Conservation (phyloP, 1,139 yeast species). For the Sugiyamaella neomexicana region DNA sequence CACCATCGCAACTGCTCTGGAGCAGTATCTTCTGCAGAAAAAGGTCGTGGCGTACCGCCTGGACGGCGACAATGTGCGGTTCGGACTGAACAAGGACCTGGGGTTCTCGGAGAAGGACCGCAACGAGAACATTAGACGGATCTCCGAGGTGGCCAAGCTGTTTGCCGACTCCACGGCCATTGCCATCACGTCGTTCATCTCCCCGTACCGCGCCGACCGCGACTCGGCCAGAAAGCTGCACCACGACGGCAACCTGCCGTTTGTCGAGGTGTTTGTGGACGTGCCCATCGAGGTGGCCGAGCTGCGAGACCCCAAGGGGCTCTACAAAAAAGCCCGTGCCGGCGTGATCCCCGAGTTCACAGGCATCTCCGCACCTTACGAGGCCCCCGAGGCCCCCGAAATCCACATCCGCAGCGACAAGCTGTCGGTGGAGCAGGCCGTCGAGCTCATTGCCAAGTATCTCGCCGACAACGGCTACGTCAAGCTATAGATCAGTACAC, state of each 20-base stretch:
- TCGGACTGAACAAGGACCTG: constrained; percentile 90
- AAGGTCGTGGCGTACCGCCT: constrained; percentile 75
- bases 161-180: constrained; percentile 88
- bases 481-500: constrained; percentile 7
- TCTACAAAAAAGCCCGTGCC: constrained; percentile 93
- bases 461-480: constrained; percentile 50
- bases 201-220: constrained; percentile 86
- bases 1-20: constrained; percentile 93
- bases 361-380: constrained; percentile 94
- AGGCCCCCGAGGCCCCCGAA: constrained; percentile 84
- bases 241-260: constrained; percentile 70
- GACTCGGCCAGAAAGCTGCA: constrained; percentile 83
- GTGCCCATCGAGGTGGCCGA: constrained; percentile 94
- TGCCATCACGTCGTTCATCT: constrained; percentile 85
- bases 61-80: constrained; percentile 93
- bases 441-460: constrained; percentile 67
- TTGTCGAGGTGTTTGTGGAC: constrained; percentile 86
- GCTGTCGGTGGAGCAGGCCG: constrained; percentile 75
- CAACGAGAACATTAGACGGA: constrained; percentile 91
- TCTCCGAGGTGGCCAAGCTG: constrained; percentile 87
- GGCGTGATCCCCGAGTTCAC: constrained; percentile 94
- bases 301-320: constrained; percentile 94
- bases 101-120: constrained; percentile 91
- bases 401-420: constrained; percentile 75
- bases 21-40: constrained; percentile 66